Base-by-base conservation (phyloP, 2,329 filamentous ascomycete species). In the Bertia moriformis region DNA sequence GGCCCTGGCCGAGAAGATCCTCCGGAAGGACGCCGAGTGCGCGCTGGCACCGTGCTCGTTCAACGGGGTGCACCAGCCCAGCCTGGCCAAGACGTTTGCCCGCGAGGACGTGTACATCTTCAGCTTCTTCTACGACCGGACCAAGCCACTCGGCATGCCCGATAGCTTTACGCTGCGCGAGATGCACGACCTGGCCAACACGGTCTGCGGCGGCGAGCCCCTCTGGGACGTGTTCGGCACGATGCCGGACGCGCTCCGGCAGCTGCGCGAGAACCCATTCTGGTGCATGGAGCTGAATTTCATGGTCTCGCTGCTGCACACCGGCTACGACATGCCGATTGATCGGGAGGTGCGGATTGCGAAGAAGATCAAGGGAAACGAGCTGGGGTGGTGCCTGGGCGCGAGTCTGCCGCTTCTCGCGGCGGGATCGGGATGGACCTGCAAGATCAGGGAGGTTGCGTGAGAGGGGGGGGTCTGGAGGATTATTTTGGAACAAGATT, bases 331-430 rank as follows among this genome's bases (percentile, higher is more conserved):
- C 49, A 95, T 98, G 86, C 89, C 89, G 3, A 79, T 96, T 51
- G 86, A 94, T 49, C 74, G 93, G 29, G 91, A 98, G 61, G 87
- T 98, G 47, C 89, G 83, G 69, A 93, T 95, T 54, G 91, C 89
- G 43, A 98, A 98, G 82, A 94, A 95, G 71, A 93, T 98, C 55
- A 89, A 93, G 66, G 79, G 78, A 41, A 95, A 95, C 58, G 93
- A 98, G 65, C 64, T 98, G 51, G 91, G 91, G 29, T 98, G 91
- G 91, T 96, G 89, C 64, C 69, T 98, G 54, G 91, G 91, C 59
- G 91, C 91, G 47, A 94, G 87, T 71, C 67, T 95, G 50, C 89
- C 88, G 22, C 69, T 95, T 33, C 67, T 95, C 43, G 78, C 76
- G 47, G 71, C 84, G 55, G 75, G 75, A 42, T 93, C 86, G 18